Base-by-base conservation (phyloP, 164 flowering plant species). In the Cinnamomum micranthum region DNA sequence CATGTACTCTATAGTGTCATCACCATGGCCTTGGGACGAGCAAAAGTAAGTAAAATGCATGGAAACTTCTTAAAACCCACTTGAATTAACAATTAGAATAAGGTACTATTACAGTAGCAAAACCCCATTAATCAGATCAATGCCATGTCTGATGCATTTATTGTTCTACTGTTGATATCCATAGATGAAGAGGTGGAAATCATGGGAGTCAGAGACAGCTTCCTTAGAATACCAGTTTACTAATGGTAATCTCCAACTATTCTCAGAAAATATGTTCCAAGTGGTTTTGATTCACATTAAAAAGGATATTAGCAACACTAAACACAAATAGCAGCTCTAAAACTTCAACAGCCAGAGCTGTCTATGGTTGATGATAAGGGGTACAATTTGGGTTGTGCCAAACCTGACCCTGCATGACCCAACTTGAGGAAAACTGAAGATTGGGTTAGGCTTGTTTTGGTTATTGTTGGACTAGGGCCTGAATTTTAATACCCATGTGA, bases 141-240 rank as follows among this genome's bases (percentile, higher is more conserved):
- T 55, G n/a, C 20, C n/a, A 14, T 15, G 19, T 55, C 60, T 55
- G n/a, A 17, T 20, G 20, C 4, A 55, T 15, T 55, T 15, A 14
- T 15, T 55, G n/a, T 15, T 55, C 60, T 4, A 20, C 6, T 65
- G 11, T 70, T 47, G 50, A 63, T 72, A 33, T 80, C 25, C 58
- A 25, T 77, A 90, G 97, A 87, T 90, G 91, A 87, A 84, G 77
- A 88, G 75, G 74, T 92, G 92, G 94, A 89, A 90, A 80, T 12
- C 78, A 0, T 92, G 92, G 92, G 97, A 90, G 78, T 71, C 15
- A 52, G 94, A 92, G 74, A 88, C 88, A 1, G 55, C 78, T 14
- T 83, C 94, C 31, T 67, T 84, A 77, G 94, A 90, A 68, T 89
- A 91, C 76, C 85, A 90, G 52, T 88, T 74, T 68, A 78, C 86